Conservation (phyloP, 2,329 filamentous ascomycete genomes). For the Neonectria ditissima region DNA sequence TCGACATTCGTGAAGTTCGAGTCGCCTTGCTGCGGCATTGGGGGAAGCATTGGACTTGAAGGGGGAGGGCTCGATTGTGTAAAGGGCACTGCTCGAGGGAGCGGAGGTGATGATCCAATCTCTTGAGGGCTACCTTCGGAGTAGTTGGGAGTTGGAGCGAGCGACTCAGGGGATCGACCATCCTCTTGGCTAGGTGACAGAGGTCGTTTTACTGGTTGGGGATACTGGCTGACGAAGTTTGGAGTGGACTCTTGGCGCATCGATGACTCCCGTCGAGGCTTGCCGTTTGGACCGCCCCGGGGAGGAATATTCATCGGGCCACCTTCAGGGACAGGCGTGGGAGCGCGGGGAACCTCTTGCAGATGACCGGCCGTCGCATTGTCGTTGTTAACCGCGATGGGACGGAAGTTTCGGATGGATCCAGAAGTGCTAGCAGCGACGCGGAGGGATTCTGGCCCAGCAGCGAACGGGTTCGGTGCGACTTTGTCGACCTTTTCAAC, state of each 20-base stretch:
- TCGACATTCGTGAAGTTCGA: conserved; percentile 90
- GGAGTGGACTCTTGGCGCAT: conserved; percentile 64
- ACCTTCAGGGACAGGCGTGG: conserved; percentile 76
- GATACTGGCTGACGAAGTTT: conserved; percentile 59
- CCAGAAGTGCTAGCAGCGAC: conserved; percentile 93
- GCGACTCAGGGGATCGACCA: conserved; percentile 66
- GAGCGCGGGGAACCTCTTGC: conserved; percentile 80
- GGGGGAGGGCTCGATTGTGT: conserved; percentile 72
- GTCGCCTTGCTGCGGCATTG: conserved; percentile 76
- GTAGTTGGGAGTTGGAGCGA: conserved; percentile 63
- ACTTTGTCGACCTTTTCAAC: conserved; percentile 78
- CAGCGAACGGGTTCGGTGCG: conserved; percentile 78
- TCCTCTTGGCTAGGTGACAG: conserved; percentile 61
- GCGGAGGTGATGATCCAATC: conserved; percentile 90
- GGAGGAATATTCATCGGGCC: conserved; percentile 44
- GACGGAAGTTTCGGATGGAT: conserved; percentile 86
- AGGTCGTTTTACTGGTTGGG: conserved; percentile 53
- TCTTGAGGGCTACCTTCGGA: conserved; percentile 79
- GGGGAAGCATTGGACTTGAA: conserved; percentile 83
- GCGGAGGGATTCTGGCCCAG: conserved; percentile 81
- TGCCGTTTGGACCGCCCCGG: conserved; percentile 48
- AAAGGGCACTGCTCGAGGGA: conserved; percentile 72
- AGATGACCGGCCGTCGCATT: conserved; percentile 63
- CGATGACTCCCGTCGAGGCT: conserved; percentile 70
- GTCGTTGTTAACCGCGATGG: conserved; percentile 67